Evolutionary conservation across 2,329 filamentous ascomycete genomes (phyloP).

Genomic region (Domatiomyces catenatus): DNA sequence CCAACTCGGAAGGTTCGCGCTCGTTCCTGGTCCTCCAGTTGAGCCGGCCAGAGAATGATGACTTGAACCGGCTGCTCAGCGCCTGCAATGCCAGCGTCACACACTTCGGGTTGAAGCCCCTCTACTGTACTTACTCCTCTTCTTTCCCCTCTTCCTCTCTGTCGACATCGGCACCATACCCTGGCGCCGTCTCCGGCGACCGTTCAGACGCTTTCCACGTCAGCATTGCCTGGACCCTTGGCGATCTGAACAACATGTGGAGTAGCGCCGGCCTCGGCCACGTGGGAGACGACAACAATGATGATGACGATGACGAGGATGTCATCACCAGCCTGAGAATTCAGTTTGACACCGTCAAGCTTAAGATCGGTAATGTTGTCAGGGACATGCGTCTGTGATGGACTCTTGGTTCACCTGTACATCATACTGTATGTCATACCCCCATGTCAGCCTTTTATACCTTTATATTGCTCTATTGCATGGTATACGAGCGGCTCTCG

Average conservation of each 20-base stretch:
- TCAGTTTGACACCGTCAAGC: constrained; percentile 48
- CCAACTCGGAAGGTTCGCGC: constrained; percentile 51
- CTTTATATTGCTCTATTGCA: no score
- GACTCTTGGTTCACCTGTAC: no score
- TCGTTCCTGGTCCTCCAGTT: constrained; percentile 73
- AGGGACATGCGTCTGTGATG: constrained; percentile 17
- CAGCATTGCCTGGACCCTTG: constrained; percentile 72
- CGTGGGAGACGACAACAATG: neutral
- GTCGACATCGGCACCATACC: neutral
- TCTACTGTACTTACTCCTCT: constrained; percentile 40
- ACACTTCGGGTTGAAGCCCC: constrained; percentile 48
- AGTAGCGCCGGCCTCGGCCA: constrained; percentile 14
- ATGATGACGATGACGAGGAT: neutral
- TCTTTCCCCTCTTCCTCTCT: neutral
- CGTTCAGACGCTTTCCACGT: constrained; percentile 55
- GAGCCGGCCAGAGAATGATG: constrained; percentile 31
- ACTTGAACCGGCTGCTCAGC: constrained; percentile 47
- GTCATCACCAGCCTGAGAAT: constrained; percentile 29
- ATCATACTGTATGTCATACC: no score
- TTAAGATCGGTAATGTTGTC: constrained; percentile 59
- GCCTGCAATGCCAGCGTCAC: constrained; percentile 50
- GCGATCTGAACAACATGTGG: constrained; percentile 29
- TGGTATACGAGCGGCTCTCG: no score
- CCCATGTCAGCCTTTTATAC: no score
- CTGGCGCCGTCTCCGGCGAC: constrained; percentile 1